phyloP scores from a whole-genome alignment of 768 basidiomycete genomes.

The Russula griseocarnosa region DNA sequence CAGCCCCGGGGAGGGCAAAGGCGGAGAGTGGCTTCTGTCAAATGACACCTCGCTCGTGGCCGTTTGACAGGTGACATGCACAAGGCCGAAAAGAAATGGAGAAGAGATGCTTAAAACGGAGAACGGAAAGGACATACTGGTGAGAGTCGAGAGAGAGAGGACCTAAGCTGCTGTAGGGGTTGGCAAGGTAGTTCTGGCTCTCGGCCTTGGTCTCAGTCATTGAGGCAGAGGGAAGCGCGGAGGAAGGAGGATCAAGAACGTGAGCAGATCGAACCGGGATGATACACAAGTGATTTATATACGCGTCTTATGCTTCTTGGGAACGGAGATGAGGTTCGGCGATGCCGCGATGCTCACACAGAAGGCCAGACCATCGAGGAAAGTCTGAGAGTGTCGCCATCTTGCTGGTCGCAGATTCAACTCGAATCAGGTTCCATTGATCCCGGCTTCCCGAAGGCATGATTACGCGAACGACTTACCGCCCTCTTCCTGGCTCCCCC shows the following conservation, averaged over 20 bases:
- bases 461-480: constrained; percentile 28
- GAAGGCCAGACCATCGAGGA: constrained; percentile 28
- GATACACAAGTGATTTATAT: constrained; percentile 26
- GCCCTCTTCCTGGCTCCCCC: constrained; percentile 19
- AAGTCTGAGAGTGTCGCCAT: constrained; percentile 18
- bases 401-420: constrained; percentile 25
- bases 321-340: constrained; percentile 27
- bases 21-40: constrained; percentile 13
- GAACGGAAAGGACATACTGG: constrained; percentile 15
- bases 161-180: constrained; percentile 20
- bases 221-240: constrained; percentile 28
- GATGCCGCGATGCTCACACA: constrained; percentile 27
- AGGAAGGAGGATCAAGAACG: constrained; percentile 27
- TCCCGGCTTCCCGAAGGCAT: constrained; percentile 27
- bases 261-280: constrained; percentile 25
- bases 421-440: constrained; percentile 28
- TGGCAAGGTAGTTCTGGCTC: constrained; percentile 16
- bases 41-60: constrained; percentile 24
- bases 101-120: background rate
- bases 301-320: constrained; percentile 23
- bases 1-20: constrained; percentile 2
- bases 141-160: constrained; percentile 19
- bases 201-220: constrained; percentile 25
- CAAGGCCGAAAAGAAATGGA: background rate
- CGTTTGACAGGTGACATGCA: constrained; percentile 26